Base-by-base conservation (phyloP, 2,329 filamentous ascomycete genomes). In the Aspergillus carbonarius region DNA sequence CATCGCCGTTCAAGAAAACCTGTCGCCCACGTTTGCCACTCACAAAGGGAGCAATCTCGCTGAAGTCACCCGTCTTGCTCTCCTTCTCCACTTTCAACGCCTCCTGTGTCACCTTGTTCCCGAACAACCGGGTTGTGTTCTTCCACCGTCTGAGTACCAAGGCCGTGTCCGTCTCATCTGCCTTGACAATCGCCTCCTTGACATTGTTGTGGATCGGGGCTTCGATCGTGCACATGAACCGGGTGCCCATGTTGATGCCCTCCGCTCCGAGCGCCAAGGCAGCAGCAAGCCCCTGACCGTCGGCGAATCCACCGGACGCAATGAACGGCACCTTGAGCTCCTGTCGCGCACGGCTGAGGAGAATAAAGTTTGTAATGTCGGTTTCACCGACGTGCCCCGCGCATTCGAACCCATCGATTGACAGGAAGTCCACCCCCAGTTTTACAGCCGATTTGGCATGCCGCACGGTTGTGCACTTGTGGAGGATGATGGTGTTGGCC, bases 321-420 rank as follows among this genome's bases (percentile, higher is more conserved):
- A 99, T 96, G 75, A 98, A 99, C 0, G 95, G 95, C 9, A 96
- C 85, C 35, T 84, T 84, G 37, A 99, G 85, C 1, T 87, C 84
- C 79, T 98, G 95, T 13, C 95, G 84, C 12, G 95, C 93, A 60
- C 90, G 84, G 75, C 87, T 89, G 53, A 98, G 85, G 18, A 99
- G 85, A 57, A 83, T 82, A 60, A 83, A 80, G 63, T 81, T 82
- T 37, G 81, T 82, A 55, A 82, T 82, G 59, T 83, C 81, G 59
- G 76, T 75, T 67, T 83, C 81, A 57, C 81, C 81, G 15, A 82
- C 81, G 60, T 83, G 81, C 15, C 87, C 95, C 44, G 92, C 95
- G 79, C 95, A 99, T 78, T 99, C 95, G 73, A 99, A 98, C 44
- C 95, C 95, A 73, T 99, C 95, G 68, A 99, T 98, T 66, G 89